phyloP scores from a whole-genome alignment of 2,329 filamentous ascomycete genomes.

The Fusarium camptoceras region DNA sequence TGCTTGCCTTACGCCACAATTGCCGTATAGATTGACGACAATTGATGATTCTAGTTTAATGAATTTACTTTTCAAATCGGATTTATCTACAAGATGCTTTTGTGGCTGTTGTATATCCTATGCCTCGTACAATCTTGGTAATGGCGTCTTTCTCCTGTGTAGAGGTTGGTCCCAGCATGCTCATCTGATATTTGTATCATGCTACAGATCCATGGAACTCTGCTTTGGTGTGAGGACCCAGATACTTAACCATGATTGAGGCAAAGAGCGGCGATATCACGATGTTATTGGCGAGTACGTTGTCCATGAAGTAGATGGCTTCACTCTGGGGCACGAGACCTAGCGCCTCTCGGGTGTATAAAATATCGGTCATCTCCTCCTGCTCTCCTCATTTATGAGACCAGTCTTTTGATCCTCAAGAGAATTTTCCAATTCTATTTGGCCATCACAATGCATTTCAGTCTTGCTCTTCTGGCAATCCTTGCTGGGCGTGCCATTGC shows the following conservation, averaged over 20 bases:
- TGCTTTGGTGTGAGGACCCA: background rate
- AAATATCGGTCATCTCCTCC: background rate
- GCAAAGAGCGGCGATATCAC: background rate
- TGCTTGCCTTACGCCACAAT: slow-evolving; percentile 23
- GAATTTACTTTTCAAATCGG: background rate
- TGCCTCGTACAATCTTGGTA: background rate
- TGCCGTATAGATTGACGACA: slow-evolving; percentile 28
- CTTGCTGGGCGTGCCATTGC: slow-evolving; percentile 16
- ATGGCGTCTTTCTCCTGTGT: background rate
- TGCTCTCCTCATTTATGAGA: background rate
- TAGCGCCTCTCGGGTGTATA: slow-evolving; percentile 1
- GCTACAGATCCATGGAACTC: background rate
- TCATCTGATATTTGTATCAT: background rate
- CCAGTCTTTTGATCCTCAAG: background rate
- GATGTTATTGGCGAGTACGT: background rate
- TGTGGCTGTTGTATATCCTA: background rate
- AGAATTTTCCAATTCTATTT: background rate
- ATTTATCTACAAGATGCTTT: background rate
- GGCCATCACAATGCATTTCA: slow-evolving; percentile 7
- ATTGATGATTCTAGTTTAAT: slow-evolving; percentile 11
- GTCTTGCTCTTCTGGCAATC: slow-evolving; percentile 12
- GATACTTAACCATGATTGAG: background rate
- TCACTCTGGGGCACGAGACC: background rate
- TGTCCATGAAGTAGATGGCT: background rate
- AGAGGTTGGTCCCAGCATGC: background rate